Evolutionary conservation across 2,329 filamentous ascomycete species (phyloP), one percentile per base, ranked within the genome.

Genomic region (Hymenoscyphus linearis): DNA sequence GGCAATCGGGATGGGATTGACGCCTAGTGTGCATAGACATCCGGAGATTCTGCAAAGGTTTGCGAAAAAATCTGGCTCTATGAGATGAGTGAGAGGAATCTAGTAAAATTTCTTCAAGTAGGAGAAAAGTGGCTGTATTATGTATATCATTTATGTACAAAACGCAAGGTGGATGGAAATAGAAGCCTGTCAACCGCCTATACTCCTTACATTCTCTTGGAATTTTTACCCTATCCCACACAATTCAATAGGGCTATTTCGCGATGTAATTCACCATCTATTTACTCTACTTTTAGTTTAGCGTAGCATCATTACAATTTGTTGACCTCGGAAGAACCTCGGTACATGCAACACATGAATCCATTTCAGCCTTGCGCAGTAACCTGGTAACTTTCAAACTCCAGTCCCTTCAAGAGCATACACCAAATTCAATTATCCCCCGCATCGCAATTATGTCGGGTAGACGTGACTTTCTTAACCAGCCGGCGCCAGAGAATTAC

Each of bases 1-100:
- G 69, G 88, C 90, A 22, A 88, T 98, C 70, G 95, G 93, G 1
- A 82, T 97, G 72, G 95, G 95, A 16, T 79, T 98, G 63, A 92
- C 98, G 82, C 95, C 95, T 26, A 96, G 88, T 74, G 88, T 96
- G 60, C 90, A 99, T 78, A 80, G 81, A 67, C 95, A 99, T 77
- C 95, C 95, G 3, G 90, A 96, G 75, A 80, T 96, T 61, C 74
- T 96, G 31, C 68, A 71, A 34, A 68, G 66, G 58, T 40, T 55
- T 16, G 44, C 52, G 16, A 67, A 55, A 12, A 47, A 47, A 26
- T 9, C 31, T 31, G 2, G 6, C 10, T 4, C 31, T 31, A 7
- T 31, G 5, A 25, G 12, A 10, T 16, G 31, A 35, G 6, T 31
- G 5, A 25, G 12, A 10, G 7, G 31, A 35, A 16, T 31, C 13